Percentiles rank a stretch among this genome's conserved stretches.
Evolutionary conservation across 2,329 filamentous ascomycete species (phyloP).

Genomic region (Phialocephala sp.): DNA sequence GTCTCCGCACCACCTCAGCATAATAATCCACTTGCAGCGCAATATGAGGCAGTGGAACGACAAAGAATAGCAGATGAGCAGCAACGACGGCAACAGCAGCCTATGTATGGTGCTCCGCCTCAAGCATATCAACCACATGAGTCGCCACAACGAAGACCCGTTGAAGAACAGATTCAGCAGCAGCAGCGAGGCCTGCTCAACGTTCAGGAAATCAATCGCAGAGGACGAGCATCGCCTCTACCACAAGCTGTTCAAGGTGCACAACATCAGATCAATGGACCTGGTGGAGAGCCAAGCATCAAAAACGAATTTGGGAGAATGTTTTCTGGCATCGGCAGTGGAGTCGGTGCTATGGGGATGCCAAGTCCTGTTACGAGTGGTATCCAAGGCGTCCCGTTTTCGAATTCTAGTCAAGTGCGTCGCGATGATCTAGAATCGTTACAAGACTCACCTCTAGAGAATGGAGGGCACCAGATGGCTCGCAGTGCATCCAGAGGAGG

Average conservation of each 20-base stretch:
- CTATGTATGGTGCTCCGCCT: slow-evolving; percentile 46
- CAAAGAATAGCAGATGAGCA: slow-evolving; percentile 44
- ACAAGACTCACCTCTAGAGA: slow-evolving; percentile 49
- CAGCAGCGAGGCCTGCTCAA: slow-evolving; percentile 72
- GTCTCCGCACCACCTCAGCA: slow-evolving; percentile 44
- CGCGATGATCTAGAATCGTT: slow-evolving; percentile 58
- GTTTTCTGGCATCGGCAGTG: slow-evolving; percentile 89
- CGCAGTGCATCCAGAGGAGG: slow-evolving; percentile 52
- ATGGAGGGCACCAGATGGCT: slow-evolving; percentile 46
- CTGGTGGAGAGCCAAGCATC: slow-evolving; percentile 83
- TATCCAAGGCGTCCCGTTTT: slow-evolving; percentile 57
- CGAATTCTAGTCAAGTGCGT: slow-evolving; percentile 51
- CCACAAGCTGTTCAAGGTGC: slow-evolving; percentile 94
- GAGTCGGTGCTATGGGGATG: slow-evolving; percentile 59
- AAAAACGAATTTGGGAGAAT: slow-evolving; percentile 95
- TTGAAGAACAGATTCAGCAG: slow-evolving; percentile 60
- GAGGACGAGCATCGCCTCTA: slow-evolving; percentile 83
- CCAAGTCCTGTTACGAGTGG: slow-evolving; percentile 56
- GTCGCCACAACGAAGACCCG: slow-evolving; percentile 48
- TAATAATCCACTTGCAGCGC: slow-evolving; percentile 36
- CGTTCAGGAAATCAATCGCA: slow-evolving; percentile 74
- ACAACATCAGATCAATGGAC: slow-evolving; percentile 79
- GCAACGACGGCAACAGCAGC: slow-evolving; percentile 44
- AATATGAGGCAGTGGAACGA: slow-evolving; percentile 42
- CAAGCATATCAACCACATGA: slow-evolving; percentile 51